Evolutionary conservation across 176 grass and related monocot genomes (phyloP), one percentile per base, ranked within the genome.

Genomic region (Bonia amplexicaulis): DNA sequence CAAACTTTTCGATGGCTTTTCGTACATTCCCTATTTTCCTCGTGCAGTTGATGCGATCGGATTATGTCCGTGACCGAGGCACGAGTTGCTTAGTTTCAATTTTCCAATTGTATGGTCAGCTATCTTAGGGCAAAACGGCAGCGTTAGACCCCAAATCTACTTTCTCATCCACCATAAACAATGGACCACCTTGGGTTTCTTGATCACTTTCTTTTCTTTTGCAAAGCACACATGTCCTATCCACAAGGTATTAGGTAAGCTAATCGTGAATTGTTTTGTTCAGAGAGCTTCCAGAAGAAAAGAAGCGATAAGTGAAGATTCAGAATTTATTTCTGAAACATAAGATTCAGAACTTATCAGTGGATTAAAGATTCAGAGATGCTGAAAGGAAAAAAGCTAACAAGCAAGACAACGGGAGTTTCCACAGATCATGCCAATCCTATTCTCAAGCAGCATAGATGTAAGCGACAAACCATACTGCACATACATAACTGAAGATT

Each of bases 231-330:
- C 44, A 45, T 76, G 71, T 62, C 78, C 71, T 57, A 47, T 15
- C 46, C 77, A 45, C 14, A 57, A 26, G 53, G 83, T 70, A 48
- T 83, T 46, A 73, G 88, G 79, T 86, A 78, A 90, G 73, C 40
- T 65, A 90, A 77, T 11, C 9, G 27, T 83, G 84, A 57, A 65
- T 52, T 58, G 19, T 59, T 58, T 41, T 42, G 58, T 87, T 52
- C n/a, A 60, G 10, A 42, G 9, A 66, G 57, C 58, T 83, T 73
- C 23, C 16, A 66, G 20, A 82, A 40, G 4, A 33, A 14, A 31
- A 17, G 8, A 27, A 15, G 13, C 11, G 5, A 19, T n/a, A n/a
- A 23, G 16, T 16, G 65, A 20, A 44, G 25, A 66, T 13, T 77
- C 45, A 1, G 1, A 22, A 46, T 35, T 62, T 62, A 35, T 10